These are phyloP conservation scores for Daldinia caldariorum DNA, from an alignment of 495 filamentous ascomycete species.

Conservation along the genomic window DNA sequence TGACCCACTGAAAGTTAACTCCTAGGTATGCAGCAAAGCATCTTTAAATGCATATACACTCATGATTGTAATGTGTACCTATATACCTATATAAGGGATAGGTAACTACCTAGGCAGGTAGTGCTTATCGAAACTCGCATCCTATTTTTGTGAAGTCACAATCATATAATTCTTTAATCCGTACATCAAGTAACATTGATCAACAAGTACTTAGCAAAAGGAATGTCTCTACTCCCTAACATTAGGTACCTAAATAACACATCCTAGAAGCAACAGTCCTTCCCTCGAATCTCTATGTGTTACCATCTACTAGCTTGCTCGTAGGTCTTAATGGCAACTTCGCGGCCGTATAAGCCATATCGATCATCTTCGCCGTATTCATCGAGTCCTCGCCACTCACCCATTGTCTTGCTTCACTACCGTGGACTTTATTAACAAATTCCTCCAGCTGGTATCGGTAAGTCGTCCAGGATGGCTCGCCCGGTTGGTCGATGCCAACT, in stretches of 20 bases:
- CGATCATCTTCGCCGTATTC: slow-evolving; percentile 62
- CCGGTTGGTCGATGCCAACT: slow-evolving; percentile 46
- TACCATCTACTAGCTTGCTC: slow-evolving; percentile 38
- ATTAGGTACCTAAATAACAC: not conserved
- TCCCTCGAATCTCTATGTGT: not conserved
- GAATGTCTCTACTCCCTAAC: not conserved
- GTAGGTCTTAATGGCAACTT: slow-evolving; percentile 57
- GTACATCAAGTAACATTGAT: not conserved
- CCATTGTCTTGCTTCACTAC: slow-evolving; percentile 60
- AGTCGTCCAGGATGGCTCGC: slow-evolving; percentile 60
- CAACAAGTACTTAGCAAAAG: not conserved
- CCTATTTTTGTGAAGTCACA: too few relatives aligned
- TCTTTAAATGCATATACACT: not conserved
- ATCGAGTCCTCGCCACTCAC: slow-evolving; percentile 62
- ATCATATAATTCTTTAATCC: too few relatives aligned
- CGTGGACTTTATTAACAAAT: slow-evolving; percentile 65
- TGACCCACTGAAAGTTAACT: not conserved
- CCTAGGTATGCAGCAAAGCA: not conserved
- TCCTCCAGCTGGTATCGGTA: slow-evolving; percentile 65
- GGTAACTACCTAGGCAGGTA: too few relatives aligned
- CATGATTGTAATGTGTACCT: too few relatives aligned
- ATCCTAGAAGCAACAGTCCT: not conserved
- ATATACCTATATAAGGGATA: not conserved
- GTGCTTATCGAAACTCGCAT: too few relatives aligned
- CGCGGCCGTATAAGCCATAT: slow-evolving; percentile 61